phyloP scores from a whole-genome alignment of 441 rosid species.

The Populus hybrid region DNA sequence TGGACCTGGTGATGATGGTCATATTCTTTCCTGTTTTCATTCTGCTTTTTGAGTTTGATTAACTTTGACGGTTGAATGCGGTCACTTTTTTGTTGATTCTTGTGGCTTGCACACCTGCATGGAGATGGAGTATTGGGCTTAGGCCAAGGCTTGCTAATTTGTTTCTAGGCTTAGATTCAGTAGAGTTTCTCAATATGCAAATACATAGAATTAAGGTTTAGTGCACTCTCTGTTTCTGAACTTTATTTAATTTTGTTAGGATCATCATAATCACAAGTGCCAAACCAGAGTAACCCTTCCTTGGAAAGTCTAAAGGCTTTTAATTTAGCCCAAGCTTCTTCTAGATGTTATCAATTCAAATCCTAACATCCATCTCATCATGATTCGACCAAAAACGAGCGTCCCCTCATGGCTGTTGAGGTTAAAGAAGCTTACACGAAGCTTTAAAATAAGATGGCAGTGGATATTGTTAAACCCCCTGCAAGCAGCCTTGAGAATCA shows the following conservation, averaged over 20 bases:
- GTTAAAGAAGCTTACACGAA: background rate
- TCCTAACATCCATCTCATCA: background rate
- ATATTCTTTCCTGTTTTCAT: background rate
- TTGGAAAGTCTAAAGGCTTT: background rate
- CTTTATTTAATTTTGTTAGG: background rate
- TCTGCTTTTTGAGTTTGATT: background rate
- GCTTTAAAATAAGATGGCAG: background rate
- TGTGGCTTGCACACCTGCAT: background rate
- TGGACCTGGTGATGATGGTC: slow-evolving; percentile 8
- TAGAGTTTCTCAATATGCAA: background rate
- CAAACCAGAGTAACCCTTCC: background rate
- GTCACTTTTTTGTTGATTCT: background rate
- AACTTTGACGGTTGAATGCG: background rate
- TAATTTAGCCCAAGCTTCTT: background rate
- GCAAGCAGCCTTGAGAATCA: background rate
- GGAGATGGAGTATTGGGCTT: background rate
- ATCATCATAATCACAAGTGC: background rate
- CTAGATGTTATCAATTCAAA: background rate
- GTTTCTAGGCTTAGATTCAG: background rate
- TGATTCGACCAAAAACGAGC: background rate
- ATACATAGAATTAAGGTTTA: background rate
- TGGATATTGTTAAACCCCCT: background rate
- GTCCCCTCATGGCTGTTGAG: background rate
- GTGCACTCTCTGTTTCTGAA: background rate
- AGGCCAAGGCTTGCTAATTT: background rate